Evolutionary conservation across 2,329 filamentous ascomycete species (phyloP).

Genomic region (Epichloe festucae): DNA sequence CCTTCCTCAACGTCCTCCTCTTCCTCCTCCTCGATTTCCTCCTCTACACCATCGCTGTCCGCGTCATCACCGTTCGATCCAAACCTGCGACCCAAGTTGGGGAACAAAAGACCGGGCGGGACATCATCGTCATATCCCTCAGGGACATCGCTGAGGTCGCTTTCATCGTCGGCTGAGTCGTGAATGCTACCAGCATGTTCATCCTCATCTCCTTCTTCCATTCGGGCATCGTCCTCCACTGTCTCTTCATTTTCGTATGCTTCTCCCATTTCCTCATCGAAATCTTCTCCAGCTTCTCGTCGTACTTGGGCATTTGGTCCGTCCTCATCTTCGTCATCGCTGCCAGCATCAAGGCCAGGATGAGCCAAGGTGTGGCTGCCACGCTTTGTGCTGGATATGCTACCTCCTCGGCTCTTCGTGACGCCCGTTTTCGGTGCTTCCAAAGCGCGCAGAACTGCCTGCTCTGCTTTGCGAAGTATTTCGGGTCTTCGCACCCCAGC

Average conservation of each 20-base stretch:
- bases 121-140: conserved; percentile 45
- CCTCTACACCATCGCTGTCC: conserved; percentile 17
- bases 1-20: conserved; percentile 16
- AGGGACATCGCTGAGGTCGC: conserved; percentile 53
- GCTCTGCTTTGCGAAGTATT: conserved; percentile 48
- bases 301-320: conserved; percentile 27
- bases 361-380: conserved; percentile 26
- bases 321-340: conserved; percentile 27
- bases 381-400: conserved; percentile 36
- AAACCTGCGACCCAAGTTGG: conserved; percentile 26
- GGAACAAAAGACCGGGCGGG: conserved; percentile 39
- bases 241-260: conserved; percentile 16
- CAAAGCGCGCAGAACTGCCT: conserved; percentile 37
- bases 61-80: conserved; percentile 23
- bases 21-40: conserved; percentile 17
- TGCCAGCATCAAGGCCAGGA: conserved; percentile 23
- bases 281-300: conserved; percentile 21
- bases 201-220: conserved; percentile 17
- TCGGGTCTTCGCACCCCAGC: conserved; percentile 40
- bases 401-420: conserved; percentile 36
- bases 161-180: conserved; percentile 56
- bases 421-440: conserved; percentile 33
- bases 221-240: conserved; percentile 17
- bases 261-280: conserved; percentile 32
- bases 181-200: conserved; percentile 40